phyloP scores from a whole-genome alignment of 768 basidiomycete species.

The Suillus luteus region DNA sequence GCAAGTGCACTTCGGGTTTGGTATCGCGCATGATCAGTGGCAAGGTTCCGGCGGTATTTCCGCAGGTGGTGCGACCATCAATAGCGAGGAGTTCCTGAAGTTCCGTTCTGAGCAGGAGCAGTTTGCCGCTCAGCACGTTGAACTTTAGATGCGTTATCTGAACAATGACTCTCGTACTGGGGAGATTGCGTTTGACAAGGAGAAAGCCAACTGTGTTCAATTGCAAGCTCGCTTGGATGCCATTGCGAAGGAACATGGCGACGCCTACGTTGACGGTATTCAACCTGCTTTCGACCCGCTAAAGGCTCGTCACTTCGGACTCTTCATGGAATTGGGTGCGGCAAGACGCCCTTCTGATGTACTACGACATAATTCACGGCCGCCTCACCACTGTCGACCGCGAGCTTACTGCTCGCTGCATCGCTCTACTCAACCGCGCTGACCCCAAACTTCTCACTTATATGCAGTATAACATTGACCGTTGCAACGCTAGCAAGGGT shows the following conservation, averaged over 20 bases:
- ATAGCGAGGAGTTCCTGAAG: conserved; percentile 97
- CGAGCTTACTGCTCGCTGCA: conserved; percentile 96
- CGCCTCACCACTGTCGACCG: conserved; percentile 92
- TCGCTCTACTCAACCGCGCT: conserved; percentile 96
- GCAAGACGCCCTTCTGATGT: conserved; percentile 95
- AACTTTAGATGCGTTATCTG: conserved; percentile 96
- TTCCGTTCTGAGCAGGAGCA: conserved; percentile 93
- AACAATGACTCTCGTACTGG: conserved; percentile 91
- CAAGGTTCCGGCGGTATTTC: conserved; percentile 52
- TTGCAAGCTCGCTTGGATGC: conserved; percentile 88
- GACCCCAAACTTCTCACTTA: conserved; percentile 89
- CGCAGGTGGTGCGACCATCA: conserved; percentile 83
- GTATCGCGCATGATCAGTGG: too few relatives aligned
- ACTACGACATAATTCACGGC: conserved; percentile 97
- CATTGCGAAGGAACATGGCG: conserved; percentile 91
- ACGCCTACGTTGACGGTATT: conserved; percentile 90
- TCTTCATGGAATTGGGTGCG: conserved; percentile 99
- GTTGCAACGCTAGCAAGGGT: conserved; percentile 76
- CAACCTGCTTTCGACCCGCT: conserved; percentile 92
- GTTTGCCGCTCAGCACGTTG: conserved; percentile 91
- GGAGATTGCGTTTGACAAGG: conserved; percentile 84
- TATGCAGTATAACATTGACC: conserved; percentile 95
- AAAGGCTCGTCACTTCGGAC: conserved; percentile 95
- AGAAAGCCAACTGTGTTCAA: conserved; percentile 69
- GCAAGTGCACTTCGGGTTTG: conserved; percentile 49